Conservation (phyloP, 2,329 filamentous ascomycete species). For the Zasmidium cellare region DNA sequence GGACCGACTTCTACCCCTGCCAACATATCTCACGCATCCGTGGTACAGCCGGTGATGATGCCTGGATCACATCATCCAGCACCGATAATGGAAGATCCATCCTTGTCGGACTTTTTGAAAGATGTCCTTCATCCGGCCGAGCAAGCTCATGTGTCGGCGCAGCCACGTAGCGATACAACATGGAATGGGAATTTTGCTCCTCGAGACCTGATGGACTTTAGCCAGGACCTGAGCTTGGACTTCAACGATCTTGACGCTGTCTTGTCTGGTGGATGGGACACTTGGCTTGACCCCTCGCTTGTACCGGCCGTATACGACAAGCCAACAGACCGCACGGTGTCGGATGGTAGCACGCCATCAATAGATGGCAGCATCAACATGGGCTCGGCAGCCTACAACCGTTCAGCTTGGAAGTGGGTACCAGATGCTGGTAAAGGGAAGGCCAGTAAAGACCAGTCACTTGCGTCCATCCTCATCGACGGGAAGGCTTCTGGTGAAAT, state of each 20-base stretch:
- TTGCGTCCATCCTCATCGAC: slow-evolving; percentile 18
- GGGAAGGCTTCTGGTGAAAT: slow-evolving; percentile 15
- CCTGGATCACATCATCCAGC: neutral
- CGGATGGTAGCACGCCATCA: slow-evolving; percentile 15
- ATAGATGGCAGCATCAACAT: slow-evolving; percentile 24
- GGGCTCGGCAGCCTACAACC: slow-evolving; percentile 18
- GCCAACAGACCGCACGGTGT: slow-evolving; percentile 3
- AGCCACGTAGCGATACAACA: slow-evolving; percentile 5
- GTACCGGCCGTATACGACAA: slow-evolving; percentile 8
- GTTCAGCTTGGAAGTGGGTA: slow-evolving; percentile 23
- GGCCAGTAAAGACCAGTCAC: slow-evolving; percentile 11
- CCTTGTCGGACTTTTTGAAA: slow-evolving; percentile 18
- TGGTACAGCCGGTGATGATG: neutral
- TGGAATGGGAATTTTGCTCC: slow-evolving; percentile 19
- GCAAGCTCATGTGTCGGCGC: neutral
- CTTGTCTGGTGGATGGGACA: slow-evolving; percentile 16
- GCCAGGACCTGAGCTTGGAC: slow-evolving; percentile 22
- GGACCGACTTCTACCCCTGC: neutral
- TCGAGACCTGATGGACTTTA: slow-evolving; percentile 25
- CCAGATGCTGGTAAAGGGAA: slow-evolving; percentile 19
- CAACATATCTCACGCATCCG: neutral
- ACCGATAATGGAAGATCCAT: slow-evolving; percentile 12
- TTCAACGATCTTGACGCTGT: slow-evolving; percentile 22
- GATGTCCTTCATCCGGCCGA: slow-evolving; percentile 16
- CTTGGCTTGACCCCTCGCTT: slow-evolving; percentile 20